Evolutionary conservation across 1,284 basidiomycete species (phyloP).

Genomic region (Somion occarium): DNA sequence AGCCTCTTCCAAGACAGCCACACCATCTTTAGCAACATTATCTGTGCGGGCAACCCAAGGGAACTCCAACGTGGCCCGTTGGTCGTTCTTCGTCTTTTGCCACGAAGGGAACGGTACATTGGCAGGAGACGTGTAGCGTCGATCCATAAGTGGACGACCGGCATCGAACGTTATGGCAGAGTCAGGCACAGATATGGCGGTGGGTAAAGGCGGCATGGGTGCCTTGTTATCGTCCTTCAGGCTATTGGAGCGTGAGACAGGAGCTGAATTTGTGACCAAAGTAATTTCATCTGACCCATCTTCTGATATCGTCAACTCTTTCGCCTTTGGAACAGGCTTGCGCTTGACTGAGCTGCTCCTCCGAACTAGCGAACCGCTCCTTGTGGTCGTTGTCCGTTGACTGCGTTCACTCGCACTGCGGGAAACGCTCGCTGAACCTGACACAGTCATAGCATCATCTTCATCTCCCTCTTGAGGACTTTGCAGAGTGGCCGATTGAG

Average conservation of each 20-base stretch:
- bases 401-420: background rate
- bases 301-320: background rate
- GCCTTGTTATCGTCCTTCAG: background rate
- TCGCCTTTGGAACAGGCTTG: constrained; percentile 15
- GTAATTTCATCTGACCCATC: background rate
- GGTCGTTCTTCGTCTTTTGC: background rate
- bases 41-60: constrained; percentile 5
- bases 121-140: background rate
- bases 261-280: background rate
- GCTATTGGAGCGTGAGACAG: constrained; percentile 1
- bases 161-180: background rate
- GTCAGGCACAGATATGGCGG: background rate
- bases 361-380: constrained; percentile 11
- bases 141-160: background rate
- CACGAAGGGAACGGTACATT: background rate
- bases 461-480: background rate
- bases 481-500: background rate
- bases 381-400: background rate
- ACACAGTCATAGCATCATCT: background rate
- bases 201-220: background rate
- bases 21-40: constrained; percentile 6
- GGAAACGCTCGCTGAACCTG: background rate
- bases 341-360: constrained; percentile 15
- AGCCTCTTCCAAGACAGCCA: constrained; percentile 6
- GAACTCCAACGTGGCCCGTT: constrained; percentile 5